Conservation (phyloP, 495 filamentous ascomycete genomes). For the Penicillium bialowiezense region DNA sequence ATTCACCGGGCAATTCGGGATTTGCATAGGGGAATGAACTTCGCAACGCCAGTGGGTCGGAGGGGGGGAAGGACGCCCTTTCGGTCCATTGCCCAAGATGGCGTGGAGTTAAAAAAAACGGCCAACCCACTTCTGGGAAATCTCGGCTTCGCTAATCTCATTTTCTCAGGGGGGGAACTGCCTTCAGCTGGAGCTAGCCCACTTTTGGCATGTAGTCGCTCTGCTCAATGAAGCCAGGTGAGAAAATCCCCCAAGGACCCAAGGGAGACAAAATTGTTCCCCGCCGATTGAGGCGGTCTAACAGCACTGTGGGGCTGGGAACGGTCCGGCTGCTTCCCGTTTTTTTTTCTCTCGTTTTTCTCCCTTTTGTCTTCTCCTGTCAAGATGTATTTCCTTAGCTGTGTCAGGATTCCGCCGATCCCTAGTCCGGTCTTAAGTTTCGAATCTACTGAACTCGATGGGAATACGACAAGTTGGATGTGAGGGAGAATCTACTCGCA, state of each 20-base stretch:
- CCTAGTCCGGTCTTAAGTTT: not conserved
- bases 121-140: constrained; percentile 8
- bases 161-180: not conserved
- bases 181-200: not conserved
- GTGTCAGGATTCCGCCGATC: not conserved
- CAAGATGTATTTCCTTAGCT: not conserved
- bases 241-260: not conserved
- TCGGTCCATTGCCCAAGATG: constrained; percentile 16
- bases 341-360: constrained; percentile 4
- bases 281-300: constrained; percentile 27
- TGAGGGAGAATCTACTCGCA: too few species aligned
- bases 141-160: constrained; percentile 14
- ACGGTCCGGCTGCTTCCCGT: constrained; percentile 24
- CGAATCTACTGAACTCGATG: not conserved
- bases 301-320: constrained; percentile 18
- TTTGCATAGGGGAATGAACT: constrained; percentile 10
- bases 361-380: not conserved
- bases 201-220: not conserved
- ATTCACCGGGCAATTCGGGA: constrained; percentile 19
- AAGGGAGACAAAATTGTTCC: constrained; percentile 7
- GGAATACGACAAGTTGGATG: not conserved
- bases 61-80: constrained; percentile 8
- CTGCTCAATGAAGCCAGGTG: not conserved
- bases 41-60: constrained; percentile 14
- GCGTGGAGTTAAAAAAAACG: constrained; percentile 14